These are phyloP conservation scores for Cutaneotrichosporon arboriforme DNA, from an alignment of 1,284 basidiomycete species.

Conservation along the genomic window DNA sequence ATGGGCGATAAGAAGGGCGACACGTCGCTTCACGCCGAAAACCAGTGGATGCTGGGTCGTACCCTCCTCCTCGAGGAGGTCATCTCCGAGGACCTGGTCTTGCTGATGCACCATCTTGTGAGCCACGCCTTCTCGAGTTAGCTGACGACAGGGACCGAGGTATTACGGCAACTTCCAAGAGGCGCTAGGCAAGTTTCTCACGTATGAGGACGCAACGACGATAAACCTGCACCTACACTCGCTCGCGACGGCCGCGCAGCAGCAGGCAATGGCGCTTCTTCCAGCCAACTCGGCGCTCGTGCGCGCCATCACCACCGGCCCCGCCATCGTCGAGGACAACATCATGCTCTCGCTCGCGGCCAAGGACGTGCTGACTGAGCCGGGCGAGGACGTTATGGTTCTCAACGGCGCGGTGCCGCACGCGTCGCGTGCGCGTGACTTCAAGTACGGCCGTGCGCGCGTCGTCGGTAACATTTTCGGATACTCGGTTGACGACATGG, in stretches of 20 bases:
- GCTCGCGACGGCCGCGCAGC: slow-evolving; percentile 32
- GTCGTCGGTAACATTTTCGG: slow-evolving; percentile 60
- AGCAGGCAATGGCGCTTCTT: slow-evolving; percentile 31
- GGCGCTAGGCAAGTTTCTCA: slow-evolving; percentile 45
- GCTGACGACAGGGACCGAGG: slow-evolving; percentile 36
- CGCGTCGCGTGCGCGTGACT: slow-evolving; percentile 26
- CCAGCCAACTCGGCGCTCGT: slow-evolving; percentile 41
- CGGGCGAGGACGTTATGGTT: slow-evolving; percentile 15
- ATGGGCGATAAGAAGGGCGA: background rate
- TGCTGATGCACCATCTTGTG: slow-evolving; percentile 45
- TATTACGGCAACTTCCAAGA: slow-evolving; percentile 48
- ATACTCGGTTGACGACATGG: slow-evolving; percentile 60
- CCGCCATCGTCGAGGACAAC: slow-evolving; percentile 40
- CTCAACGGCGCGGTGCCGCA: slow-evolving; percentile 41
- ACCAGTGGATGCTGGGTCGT: slow-evolving; percentile 44
- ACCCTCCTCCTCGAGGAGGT: slow-evolving; percentile 40
- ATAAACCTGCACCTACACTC: slow-evolving; percentile 46
- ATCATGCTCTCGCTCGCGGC: slow-evolving; percentile 41
- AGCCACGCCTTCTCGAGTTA: slow-evolving; percentile 10
- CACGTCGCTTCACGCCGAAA: slow-evolving; percentile 32
- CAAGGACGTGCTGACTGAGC: slow-evolving; percentile 24
- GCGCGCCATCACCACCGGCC: slow-evolving; percentile 42
- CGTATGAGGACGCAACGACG: slow-evolving; percentile 46
- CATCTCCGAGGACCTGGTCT: slow-evolving; percentile 42
- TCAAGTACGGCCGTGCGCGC: slow-evolving; percentile 32